A percentile compares a stretch with the other conserved stretches of the same genome.
Evolutionary conservation across 2,329 filamentous ascomycete genomes (phyloP).

Genomic region (Samsoniella hepiali): DNA sequence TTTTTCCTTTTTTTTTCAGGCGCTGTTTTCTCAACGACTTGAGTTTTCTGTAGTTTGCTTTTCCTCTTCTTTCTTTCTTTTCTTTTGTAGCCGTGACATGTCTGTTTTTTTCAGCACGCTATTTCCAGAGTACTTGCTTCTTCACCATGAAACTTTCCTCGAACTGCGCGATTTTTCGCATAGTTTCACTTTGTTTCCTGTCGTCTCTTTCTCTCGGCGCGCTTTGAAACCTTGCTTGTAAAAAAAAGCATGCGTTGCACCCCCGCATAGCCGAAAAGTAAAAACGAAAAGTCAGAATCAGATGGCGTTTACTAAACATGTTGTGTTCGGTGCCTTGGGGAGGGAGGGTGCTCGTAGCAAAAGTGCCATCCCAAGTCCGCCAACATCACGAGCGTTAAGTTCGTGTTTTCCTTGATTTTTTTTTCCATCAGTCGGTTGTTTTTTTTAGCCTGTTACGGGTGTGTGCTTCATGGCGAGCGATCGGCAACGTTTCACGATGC

Average conservation of each 20-base stretch:
- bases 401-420: background rate
- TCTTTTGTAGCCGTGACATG: background rate
- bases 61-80: background rate
- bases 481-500: background rate
- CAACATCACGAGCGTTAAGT: background rate
- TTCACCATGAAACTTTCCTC: background rate
- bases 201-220: too few species aligned
- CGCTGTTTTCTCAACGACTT: background rate
- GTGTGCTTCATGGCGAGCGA: background rate
- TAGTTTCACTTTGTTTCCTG: too few species aligned
- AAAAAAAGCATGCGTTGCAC: too few species aligned
- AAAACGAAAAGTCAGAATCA: background rate
- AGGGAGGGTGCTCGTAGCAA: slow-evolving; percentile 13
- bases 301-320: background rate
- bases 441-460: background rate
- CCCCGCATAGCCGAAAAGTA: background rate
- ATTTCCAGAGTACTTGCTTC: background rate
- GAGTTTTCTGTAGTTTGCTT: background rate
- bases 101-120: background rate
- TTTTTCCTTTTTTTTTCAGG: background rate
- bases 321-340: background rate
- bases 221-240: too few species aligned
- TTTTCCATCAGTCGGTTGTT: background rate
- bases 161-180: background rate
- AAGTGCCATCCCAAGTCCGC: background rate